phyloP scores from a whole-genome alignment of 495 filamentous ascomycete genomes.

The Elasticomyces elasticus region DNA sequence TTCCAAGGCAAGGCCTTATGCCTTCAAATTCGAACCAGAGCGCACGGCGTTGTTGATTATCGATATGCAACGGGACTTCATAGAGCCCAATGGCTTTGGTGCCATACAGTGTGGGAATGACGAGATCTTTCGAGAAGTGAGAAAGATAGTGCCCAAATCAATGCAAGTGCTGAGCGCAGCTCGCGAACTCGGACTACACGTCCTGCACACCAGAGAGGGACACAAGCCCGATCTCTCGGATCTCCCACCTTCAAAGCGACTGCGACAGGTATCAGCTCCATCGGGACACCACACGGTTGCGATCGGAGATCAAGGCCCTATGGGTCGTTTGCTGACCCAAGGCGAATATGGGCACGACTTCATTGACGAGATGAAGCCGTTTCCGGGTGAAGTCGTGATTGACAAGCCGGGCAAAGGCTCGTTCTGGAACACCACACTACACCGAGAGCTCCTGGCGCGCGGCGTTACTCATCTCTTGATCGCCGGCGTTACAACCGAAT shows the following conservation, averaged over 20 bases:
- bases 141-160: conserved; percentile 31
- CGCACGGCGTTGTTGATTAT: conserved; percentile 59
- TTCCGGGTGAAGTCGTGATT: conserved; percentile 49
- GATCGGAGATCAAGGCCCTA: conserved; percentile 51
- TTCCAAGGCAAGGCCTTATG: conserved; percentile 43
- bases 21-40: conserved; percentile 44
- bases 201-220: conserved; percentile 58
- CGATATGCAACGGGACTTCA: conserved; percentile 61
- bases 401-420: conserved; percentile 60
- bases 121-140: conserved; percentile 4
- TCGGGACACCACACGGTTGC: conserved; percentile 33
- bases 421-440: conserved; percentile 56
- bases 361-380: conserved; percentile 47
- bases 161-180: conserved; percentile 17
- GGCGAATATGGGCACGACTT: conserved; percentile 57
- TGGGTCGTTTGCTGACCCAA: conserved; percentile 56
- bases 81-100: conserved; percentile 12
- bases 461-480: conserved; percentile 60
- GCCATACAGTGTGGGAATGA: conserved; percentile 13
- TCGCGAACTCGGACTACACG: conserved; percentile 36
- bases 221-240: conserved; percentile 54
- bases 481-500: conserved; percentile 60
- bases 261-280: conserved; percentile 45
- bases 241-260: conserved; percentile 44
- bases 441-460: conserved; percentile 47